Base-by-base conservation (phyloP, 805 yeast genomes). In the Sungouiella thailandica region DNA sequence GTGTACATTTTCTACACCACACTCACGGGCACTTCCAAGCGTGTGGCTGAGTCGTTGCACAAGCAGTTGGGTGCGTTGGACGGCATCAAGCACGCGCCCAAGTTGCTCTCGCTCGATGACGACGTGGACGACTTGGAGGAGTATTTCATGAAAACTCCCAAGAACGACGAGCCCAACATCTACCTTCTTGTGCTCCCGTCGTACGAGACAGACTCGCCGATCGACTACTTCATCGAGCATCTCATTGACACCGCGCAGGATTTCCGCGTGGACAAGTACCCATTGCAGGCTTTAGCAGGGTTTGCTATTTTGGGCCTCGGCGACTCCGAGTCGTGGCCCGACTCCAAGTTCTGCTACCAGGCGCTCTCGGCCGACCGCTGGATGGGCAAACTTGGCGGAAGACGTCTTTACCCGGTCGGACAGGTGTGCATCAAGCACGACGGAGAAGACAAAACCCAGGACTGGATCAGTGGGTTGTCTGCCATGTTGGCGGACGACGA, bases 141-240 rank as follows among this genome's bases (percentile, higher is more conserved):
- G 38, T 88, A 75, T 55, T 88, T 88, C 53, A 67, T 85, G 29
- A 73, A 72, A 32, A 69, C 77, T 8, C 94, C 95, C 5, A 41
- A 43, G 7, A 18, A 34, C 2, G 50, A 44, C 17, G 40, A 43
- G 9, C 71, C 77, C 35, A 60, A 74, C 25, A 59, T 86, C 9
- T 88, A 86, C 49, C 53, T 89, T 23, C 44, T 88, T 38, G 85
- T 88, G 11, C 65, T 88, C 20, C 97, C 97, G 2, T 86, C 96
- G 0, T 88, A 88, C 53, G 96, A 87, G 44, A 83, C 89, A 0
- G 97, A 88, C 55, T 84, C 94, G 1, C 96, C 97, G 10, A 70
- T 89, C 20, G 97, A 88, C 57, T 89, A 78, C 52, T 86, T 87
- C 56, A 62, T 88, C 36, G 94, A 85, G 48, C 78, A 84, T 28